A percentile compares a stretch with the other conserved stretches of the same genome.
phyloP scores from a whole-genome alignment of 169 alveolate species.

The Theileria sp. region DNA sequence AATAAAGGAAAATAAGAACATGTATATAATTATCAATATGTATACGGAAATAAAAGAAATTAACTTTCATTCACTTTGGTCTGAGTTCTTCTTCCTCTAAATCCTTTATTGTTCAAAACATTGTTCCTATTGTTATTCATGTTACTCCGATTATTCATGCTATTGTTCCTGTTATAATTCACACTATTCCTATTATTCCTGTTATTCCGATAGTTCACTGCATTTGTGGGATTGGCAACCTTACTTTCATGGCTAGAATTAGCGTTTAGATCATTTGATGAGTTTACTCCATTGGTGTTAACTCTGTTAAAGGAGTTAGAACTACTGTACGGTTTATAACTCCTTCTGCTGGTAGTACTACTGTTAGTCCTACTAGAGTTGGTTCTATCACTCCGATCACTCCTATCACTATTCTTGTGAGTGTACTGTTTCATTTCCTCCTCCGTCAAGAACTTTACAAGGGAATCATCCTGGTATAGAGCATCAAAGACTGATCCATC shows the following conservation, averaged over 20 bases:
- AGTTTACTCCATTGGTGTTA: neutral
- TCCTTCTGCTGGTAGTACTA: neutral
- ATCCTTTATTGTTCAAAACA: neutral
- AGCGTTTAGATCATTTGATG: neutral
- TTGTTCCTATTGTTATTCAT: neutral
- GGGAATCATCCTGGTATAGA: constrained; percentile 36
- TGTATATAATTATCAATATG: no score
- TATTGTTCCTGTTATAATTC: no score
- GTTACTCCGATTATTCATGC: neutral
- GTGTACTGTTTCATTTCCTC: constrained; percentile 7
- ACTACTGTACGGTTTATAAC: neutral
- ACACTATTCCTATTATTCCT: neutral
- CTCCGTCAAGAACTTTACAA: constrained; percentile 13
- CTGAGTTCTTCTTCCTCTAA: neutral
- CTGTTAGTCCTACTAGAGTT: neutral
- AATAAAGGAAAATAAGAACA: no score
- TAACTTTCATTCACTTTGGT: neutral
- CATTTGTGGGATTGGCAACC: neutral
- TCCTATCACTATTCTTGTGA: neutral
- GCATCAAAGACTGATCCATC: constrained; percentile 38
- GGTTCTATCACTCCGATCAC: neutral
- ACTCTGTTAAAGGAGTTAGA: neutral
- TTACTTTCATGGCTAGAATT: neutral
- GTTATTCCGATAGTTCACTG: neutral
- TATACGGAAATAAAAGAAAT: neutral